Evolutionary conservation across 768 basidiomycete genomes (phyloP).

Genomic region (Coprinellus micaceus): DNA sequence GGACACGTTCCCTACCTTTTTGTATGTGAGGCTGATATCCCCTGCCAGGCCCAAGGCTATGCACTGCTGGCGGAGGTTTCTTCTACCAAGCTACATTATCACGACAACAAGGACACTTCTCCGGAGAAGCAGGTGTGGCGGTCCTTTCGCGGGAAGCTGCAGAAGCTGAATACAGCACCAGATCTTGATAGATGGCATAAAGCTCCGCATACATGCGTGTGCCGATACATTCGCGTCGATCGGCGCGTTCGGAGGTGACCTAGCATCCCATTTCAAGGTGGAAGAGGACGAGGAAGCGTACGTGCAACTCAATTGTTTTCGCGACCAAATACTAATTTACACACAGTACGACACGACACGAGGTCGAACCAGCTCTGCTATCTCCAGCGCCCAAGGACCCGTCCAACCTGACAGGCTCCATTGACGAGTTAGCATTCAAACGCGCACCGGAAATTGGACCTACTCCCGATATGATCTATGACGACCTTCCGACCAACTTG

Average conservation of each 20-base stretch:
- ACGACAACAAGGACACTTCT: slow-evolving; percentile 16
- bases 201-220: slow-evolving; percentile 63
- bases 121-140: slow-evolving; percentile 36
- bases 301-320: background rate
- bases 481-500: slow-evolving; percentile 85
- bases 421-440: slow-evolving; percentile 83
- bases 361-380: slow-evolving; percentile 25
- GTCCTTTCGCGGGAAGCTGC: background rate
- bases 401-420: slow-evolving; percentile 44
- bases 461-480: slow-evolving; percentile 83
- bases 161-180: slow-evolving; percentile 20
- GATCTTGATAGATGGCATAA: slow-evolving; percentile 53
- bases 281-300: slow-evolving; percentile 26
- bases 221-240: slow-evolving; percentile 71
- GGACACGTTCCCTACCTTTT: background rate
- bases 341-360: slow-evolving; percentile 23
- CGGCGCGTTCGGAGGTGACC: slow-evolving; percentile 49
- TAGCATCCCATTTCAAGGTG: slow-evolving; percentile 42
- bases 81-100: slow-evolving; percentile 33
- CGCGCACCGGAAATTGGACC: slow-evolving; percentile 71
- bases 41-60: slow-evolving; percentile 55
- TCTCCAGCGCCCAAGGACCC: slow-evolving; percentile 13
- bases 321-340: background rate
- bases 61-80: slow-evolving; percentile 61
- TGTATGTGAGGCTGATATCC: background rate